Evolutionary conservation across 495 filamentous ascomycete genomes (phyloP).

Genomic region (Lophium mytilinum): DNA sequence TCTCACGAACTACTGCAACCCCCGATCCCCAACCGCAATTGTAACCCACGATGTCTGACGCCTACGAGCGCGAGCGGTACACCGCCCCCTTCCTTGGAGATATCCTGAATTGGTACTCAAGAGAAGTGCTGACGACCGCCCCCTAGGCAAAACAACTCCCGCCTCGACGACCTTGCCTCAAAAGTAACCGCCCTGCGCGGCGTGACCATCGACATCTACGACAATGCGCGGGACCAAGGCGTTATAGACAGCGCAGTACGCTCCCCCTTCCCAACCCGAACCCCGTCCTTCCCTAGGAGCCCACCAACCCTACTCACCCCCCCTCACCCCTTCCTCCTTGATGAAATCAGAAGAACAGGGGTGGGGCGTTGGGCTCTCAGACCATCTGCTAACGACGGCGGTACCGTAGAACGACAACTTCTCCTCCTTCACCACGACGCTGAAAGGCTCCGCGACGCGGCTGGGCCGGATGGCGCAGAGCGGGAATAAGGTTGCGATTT

Average conservation of each 20-base stretch:
- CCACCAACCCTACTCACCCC: background rate
- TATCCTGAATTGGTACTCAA: no score
- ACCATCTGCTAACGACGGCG: no score
- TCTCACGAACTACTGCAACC: background rate
- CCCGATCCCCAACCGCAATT: background rate
- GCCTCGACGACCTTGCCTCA: constrained; percentile 77
- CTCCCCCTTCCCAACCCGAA: background rate
- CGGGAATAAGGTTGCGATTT: constrained; percentile 81
- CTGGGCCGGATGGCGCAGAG: constrained; percentile 84
- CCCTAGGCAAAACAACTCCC: constrained; percentile 82
- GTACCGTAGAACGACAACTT: constrained; percentile 51
- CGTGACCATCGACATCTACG: constrained; percentile 98
- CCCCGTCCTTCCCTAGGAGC: background rate
- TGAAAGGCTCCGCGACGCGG: constrained; percentile 81
- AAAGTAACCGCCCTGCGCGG: constrained; percentile 88
- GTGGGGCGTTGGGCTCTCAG: no score
- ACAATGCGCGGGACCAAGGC: constrained; percentile 78
- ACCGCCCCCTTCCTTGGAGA: background rate
- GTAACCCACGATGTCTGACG: constrained; percentile 63
- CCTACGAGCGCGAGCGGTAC: constrained; percentile 85
- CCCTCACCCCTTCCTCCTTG: background rate
- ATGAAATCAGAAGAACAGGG: no score
- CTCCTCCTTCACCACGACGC: constrained; percentile 53
- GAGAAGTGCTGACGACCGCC: background rate
- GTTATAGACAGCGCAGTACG: constrained; percentile 79